Conservation (phyloP, 2,329 filamentous ascomycete species). For the Venturia carpophila region DNA sequence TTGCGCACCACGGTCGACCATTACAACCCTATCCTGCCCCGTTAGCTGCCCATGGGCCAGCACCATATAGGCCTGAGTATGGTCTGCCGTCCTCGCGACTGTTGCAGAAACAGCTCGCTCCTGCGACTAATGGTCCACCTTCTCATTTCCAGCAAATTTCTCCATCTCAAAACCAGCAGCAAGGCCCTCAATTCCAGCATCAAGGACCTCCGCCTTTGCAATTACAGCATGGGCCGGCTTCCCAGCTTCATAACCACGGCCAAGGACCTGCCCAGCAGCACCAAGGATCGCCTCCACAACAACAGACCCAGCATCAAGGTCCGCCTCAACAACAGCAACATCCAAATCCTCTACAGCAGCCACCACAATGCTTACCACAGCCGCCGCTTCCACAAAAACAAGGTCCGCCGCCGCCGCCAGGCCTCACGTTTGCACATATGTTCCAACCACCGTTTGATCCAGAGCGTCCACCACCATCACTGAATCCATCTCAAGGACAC, state of each 20-base stretch:
- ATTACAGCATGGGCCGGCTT: not conserved
- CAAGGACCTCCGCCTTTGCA: conserved; percentile 5
- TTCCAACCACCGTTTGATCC: conserved; percentile 6
- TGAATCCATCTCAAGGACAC: not conserved
- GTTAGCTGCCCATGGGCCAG: not conserved
- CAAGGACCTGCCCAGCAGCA: not conserved
- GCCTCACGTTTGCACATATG: not conserved
- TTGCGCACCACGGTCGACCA: not conserved
- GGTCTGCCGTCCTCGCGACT: not conserved
- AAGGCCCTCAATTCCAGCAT: conserved; percentile 3
- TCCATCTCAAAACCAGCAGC: not conserved
- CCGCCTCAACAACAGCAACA: conserved; percentile 3
- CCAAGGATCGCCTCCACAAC: conserved; percentile 6
- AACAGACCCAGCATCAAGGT: not conserved
- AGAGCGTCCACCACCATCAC: not conserved
- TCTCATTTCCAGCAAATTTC: not conserved
- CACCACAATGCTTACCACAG: not conserved
- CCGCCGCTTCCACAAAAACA: not conserved
- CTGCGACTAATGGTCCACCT: not conserved
- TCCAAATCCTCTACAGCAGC: not conserved
- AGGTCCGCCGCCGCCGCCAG: not conserved
- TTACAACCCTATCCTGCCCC: not conserved
- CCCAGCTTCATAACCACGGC: not conserved
- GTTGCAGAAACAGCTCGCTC: conserved; percentile 3
- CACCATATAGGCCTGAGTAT: not conserved